phyloP scores from a whole-genome alignment of 441 rosid species.

The Pelargonium citronellum region DNA sequence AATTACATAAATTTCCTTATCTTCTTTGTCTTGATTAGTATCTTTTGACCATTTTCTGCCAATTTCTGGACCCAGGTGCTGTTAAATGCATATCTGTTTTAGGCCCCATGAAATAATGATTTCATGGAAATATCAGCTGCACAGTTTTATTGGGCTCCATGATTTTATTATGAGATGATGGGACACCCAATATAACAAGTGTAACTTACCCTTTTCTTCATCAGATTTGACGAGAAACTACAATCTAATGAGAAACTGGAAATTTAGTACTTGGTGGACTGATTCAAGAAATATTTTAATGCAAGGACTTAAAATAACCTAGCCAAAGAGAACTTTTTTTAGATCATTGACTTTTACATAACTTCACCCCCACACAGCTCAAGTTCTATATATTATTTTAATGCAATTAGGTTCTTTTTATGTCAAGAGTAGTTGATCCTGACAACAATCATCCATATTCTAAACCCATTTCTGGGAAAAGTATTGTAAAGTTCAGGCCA shows the following conservation, averaged over 20 bases:
- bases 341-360: constrained; percentile 4
- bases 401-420: constrained; percentile 7
- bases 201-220: background rate
- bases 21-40: constrained; percentile 3
- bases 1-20: too few species aligned
- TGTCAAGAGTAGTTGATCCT: background rate
- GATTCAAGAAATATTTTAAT: background rate
- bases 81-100: constrained; percentile 8
- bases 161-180: background rate
- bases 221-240: background rate
- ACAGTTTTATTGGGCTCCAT: background rate
- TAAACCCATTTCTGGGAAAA: background rate
- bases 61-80: background rate
- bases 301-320: background rate
- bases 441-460: background rate
- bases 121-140: background rate
- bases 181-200: background rate
- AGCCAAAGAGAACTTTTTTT: background rate
- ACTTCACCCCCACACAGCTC: background rate
- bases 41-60: constrained; percentile 19
- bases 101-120: background rate
- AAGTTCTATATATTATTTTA: background rate
- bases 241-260: too few species aligned
- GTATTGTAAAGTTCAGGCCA: constrained; percentile 9
- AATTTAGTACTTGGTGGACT: background rate